Base-by-base conservation (phyloP, 2,329 filamentous ascomycete genomes). In the Aspergillus sp. region DNA sequence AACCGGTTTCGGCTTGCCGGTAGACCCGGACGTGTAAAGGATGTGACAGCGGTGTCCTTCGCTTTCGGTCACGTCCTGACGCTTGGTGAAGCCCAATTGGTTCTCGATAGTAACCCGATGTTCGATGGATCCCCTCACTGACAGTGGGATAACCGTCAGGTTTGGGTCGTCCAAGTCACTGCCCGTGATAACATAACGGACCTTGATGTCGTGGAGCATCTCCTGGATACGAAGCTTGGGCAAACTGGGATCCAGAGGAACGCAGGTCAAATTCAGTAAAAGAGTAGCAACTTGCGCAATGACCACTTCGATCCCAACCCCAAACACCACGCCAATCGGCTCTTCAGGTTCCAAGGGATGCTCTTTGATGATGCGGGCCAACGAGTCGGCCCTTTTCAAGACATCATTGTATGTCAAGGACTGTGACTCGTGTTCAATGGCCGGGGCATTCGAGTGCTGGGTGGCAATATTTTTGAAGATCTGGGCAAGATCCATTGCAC, bases 1-100 rank as follows among this genome's bases (percentile, higher is more conserved):
- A 7, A 96, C 90, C 55, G 88, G 88, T 75, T 93, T 94, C 25
- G 88, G 89, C 61, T 81, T 77, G 36, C 88, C 88, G 70, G 91
- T 88, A 1, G 64, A 63, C 16, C 89, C 89, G 2, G 78, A 82
- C 0, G 87, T 89, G 64, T 87, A 89, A 20, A 85, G 47, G 31
- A 59, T 58, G 32, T 58, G 58, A 11, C 45, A 56, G 20, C 56
- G 48, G 45, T 52, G 52, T 17, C 45, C 19, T n/a, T n/a, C 11
- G n/a, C 21, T 29, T 29, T 7, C 6, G 2, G 9, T 29, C 2
- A 29, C 6, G 25, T 29, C 23, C 29, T 45, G 23, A 25, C n/a
- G 6, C 23, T 20, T 7, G 11, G 25, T n/a, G n/a, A n/a, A n/a
- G n/a, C n/a, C n/a, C n/a, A n/a, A n/a, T n/a, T n/a, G n/a, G n/a